Evolutionary conservation across 1,139 yeast species (phyloP), one percentile per base, ranked within the genome.

Genomic region (Zygosaccharomyces sapae): DNA sequence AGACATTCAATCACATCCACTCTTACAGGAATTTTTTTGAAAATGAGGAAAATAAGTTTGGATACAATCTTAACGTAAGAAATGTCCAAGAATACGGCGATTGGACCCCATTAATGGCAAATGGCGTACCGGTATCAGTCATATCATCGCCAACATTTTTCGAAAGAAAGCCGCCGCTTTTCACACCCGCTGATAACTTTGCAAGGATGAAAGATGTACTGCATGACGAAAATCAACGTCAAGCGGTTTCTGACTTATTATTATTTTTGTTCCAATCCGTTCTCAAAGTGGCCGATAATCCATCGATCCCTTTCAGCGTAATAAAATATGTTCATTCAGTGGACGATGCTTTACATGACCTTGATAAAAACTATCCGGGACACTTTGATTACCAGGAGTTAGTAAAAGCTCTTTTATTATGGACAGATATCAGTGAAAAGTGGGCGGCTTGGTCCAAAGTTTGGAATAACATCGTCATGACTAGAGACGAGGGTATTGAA

Each of bases 291-390:
- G 76, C 81, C 0, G 96, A 90, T 58, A 78, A 75, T 36, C 95
- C 97, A 1, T 65, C 87, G 36, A 71, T 90, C 12, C 96, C 96
- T 1, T 84, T 77, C 57, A 79, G 83, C 59, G 67, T 86, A 34
- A 65, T 63, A 2, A 71, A 72, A 6, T 74, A 81, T 51, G 79
- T 79, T 2, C 62, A 69, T 1, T 68, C 70, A 12, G 55, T 88
- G 36, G 70, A 69, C 22, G 59, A 65, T 0, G 77, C 76, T 54
- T 62, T 74, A 13, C 65, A 70, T 16, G 85, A 81, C 47, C 66
- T 88, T 43, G 73, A 74, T 49, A 59, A 61, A 4, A 77, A 75
- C 53, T 72, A 76, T 1, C 53, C 61, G 1, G 52, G 45, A 1
- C 38, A 53, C 2, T 43, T 68, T 49, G 64, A 53, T 25, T 64